Evolutionary conservation across 2,329 filamentous ascomycete genomes (phyloP).

Genomic region (Exophiala calicioides): DNA sequence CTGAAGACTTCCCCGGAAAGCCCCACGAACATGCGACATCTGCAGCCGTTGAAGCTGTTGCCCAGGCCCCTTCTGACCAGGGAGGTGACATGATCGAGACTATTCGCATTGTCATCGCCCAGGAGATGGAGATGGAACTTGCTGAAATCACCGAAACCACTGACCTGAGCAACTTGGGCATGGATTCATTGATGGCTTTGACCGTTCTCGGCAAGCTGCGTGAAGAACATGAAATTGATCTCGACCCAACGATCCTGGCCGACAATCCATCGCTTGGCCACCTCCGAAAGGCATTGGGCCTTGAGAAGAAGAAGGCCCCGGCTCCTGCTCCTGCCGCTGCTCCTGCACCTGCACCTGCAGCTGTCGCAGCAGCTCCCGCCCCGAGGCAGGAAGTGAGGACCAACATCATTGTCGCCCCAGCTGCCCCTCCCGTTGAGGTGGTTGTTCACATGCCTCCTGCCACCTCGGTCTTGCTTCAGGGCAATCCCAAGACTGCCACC

Average conservation of each 20-base stretch:
- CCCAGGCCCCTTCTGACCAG: conserved; percentile 38
- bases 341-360: conserved; percentile 22
- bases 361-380: conserved; percentile 24
- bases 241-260: conserved; percentile 47
- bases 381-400: conserved; percentile 30
- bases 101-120: conserved; percentile 44
- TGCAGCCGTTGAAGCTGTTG: conserved; percentile 34
- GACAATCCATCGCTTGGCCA: conserved; percentile 46
- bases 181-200: conserved; percentile 50
- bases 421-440: conserved; percentile 28
- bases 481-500: conserved; percentile 45
- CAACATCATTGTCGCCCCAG: conserved; percentile 31
- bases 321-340: conserved; percentile 19
- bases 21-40: conserved; percentile 20
- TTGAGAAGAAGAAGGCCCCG: conserved; percentile 40
- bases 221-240: conserved; percentile 44
- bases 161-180: conserved; percentile 46
- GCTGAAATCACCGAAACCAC: conserved; percentile 43
- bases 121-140: conserved; percentile 47
- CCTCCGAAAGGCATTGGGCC: conserved; percentile 41
- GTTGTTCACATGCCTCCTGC: conserved; percentile 39
- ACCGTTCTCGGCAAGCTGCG: conserved; percentile 48
- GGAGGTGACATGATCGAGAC: conserved; percentile 42
- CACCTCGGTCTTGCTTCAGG: conserved; percentile 46
- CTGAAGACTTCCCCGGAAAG: conserved; percentile 32